Evolutionary conservation across 2,329 filamentous ascomycete species (phyloP), one percentile per base, ranked within the genome.

Genomic region (Coniochaeta sp.): DNA sequence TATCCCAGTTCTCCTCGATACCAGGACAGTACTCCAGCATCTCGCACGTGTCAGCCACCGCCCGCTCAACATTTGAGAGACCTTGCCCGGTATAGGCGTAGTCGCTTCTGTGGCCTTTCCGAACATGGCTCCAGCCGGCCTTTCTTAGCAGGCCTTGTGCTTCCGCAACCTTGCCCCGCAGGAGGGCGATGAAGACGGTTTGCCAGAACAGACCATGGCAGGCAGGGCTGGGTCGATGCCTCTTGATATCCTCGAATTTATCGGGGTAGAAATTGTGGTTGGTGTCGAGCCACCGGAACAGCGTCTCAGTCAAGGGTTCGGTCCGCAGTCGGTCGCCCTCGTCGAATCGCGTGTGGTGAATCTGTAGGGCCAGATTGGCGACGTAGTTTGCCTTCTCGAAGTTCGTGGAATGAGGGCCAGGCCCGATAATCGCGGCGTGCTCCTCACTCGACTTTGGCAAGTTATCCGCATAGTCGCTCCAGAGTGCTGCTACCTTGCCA

Each of bases 161-260:
- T 47, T 85, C 84, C 16, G 72, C 67, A 50, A 96, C 82, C 61
- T 89, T 87, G 47, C 93, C 93, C 55, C 92, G 89, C 28, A 96
- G 78, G 24, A 93, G 79, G 16, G 86, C 80, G 60, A 85, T 84
- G 66, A 88, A 89, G n/a, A 96, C 78, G 1, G 86, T 86, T 69
- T 93, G 90, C 93, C 93, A 98, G 74, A 91, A 98, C 38, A 89
- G 79, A 28, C 81, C 78, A 68, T 95, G 90, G 50, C 86, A 85
- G 1, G 91, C 89, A 24, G 92, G 90, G 62, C 89, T 89, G 0
- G 90, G 89, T 54, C 81, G 80, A 66, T 86, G 76, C 31, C 80
- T 79, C 63, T 83, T 77, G 26, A 97, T 81, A 4, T 86, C 79
- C 40, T 85, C 78, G 26, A 89, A 77, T 67, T 93, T 89, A 58